These are phyloP conservation scores for Phialocephala subalpina DNA, from an alignment of 2,329 filamentous ascomycete species.

Conservation along the genomic window DNA sequence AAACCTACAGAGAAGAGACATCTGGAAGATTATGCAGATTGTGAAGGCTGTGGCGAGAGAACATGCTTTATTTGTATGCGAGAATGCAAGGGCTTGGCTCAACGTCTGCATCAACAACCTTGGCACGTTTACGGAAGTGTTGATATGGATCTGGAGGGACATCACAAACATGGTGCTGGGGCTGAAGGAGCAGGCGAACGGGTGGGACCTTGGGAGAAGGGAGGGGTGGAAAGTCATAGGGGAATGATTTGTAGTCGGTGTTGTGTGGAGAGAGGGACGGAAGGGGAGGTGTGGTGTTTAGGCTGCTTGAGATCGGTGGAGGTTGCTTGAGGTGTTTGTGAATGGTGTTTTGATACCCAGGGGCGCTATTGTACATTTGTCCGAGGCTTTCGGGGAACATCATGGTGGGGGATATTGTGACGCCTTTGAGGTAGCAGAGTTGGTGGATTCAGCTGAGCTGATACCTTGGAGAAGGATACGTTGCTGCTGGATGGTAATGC, in stretches of 20 bases:
- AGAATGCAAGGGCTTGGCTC: conserved; percentile 54
- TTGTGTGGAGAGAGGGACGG: conserved; percentile 69
- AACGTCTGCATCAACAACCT: background rate
- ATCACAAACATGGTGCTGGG: conserved; percentile 7
- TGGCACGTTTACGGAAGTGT: conserved; percentile 1
- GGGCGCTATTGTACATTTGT: background rate
- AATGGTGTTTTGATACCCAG: background rate
- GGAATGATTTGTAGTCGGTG: conserved; percentile 71
- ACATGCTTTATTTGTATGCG: conserved; percentile 76
- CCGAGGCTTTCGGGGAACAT: background rate
- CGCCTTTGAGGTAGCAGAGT: background rate
- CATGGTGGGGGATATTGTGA: background rate
- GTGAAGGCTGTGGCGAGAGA: conserved; percentile 65
- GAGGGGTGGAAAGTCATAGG: conserved; percentile 28
- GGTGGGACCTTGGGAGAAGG: conserved; percentile 5
- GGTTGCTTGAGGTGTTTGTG: conserved; percentile 5
- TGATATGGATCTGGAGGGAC: background rate
- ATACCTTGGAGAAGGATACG: background rate
- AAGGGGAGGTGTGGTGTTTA: conserved; percentile 72
- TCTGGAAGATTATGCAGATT: conserved; percentile 71
- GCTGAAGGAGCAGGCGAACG: too few relatives aligned
- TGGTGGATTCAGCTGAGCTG: background rate
- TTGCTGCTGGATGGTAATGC: background rate
- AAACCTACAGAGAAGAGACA: conserved; percentile 71
- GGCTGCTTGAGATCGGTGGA: conserved; percentile 58